Evolutionary conservation across 1,284 basidiomycete species (phyloP), one percentile per base, ranked within the genome.

Genomic region (Anthracocystis walkeri): DNA sequence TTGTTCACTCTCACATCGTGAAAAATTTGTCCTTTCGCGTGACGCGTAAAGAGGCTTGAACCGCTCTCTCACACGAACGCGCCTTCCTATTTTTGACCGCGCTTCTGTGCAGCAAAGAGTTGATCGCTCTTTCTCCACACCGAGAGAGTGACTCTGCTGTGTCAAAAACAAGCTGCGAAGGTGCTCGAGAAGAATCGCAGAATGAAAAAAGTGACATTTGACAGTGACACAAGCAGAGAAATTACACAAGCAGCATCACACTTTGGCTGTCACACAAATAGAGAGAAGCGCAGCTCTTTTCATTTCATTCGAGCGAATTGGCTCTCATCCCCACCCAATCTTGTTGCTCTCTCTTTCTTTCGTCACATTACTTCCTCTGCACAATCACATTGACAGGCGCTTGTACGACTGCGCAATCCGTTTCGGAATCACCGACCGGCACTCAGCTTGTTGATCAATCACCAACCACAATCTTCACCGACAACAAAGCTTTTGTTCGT

Each of bases 41-140:
- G 63, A 65, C 63, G 63, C 63, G 57, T 65, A 65, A 38, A 65
- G 49, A 38, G 42, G 42, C n/a, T 49, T 21, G 18, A 53, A 12
- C 5, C 20, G 14, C 12, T 35, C 33, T 35, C 8, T 8, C 33
- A 35, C 33, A 14, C 33, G 29, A 35, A 35, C 46, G 60, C 58
- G 49, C 57, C 29, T 29, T 29, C n/a, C 8, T 11, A 7, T 49
- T 25, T 51, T 27, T 29, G 25, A n/a, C 27, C 7, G 46, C 46
- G 16, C 20, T 35, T 25, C 51, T 50, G 40, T 14, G 18, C 21
- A 49, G 46, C 25, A 29, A 16, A 12, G 42, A 14, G 44, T 12
- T 46, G 45, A 33, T 2, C 21, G 21, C 21, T 44, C 18, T 20
- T 6, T 41, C 48, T 42, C 27, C 48, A 51, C 57, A 51, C 27